Evolutionary conservation across 352 stramenopile genomes (phyloP).

Genomic region (Globisporangium carolinianum): DNA sequence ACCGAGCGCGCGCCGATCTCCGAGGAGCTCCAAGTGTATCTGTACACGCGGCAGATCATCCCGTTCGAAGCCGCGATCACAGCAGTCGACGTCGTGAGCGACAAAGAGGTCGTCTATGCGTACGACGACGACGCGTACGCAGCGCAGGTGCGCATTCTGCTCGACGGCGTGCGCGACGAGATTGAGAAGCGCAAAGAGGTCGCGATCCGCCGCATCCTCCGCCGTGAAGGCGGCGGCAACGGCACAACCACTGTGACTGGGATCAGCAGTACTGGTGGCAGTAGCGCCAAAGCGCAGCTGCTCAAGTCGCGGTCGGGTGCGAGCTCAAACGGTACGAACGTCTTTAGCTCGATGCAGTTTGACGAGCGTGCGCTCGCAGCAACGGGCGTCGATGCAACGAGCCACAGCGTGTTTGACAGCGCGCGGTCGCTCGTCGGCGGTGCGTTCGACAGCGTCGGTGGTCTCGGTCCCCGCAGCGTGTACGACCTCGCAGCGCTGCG

Average conservation of each 20-base stretch:
- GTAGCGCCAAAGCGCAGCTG: slow-evolving; percentile 23
- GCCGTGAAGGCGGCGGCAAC: slow-evolving; percentile 6
- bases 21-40: slow-evolving; percentile 75
- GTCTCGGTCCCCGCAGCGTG: slow-evolving; percentile 1
- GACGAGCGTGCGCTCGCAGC: slow-evolving; percentile 31
- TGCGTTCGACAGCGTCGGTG: neutral
- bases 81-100: slow-evolving; percentile 41
- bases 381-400: slow-evolving; percentile 16
- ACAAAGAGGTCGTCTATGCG: slow-evolving; percentile 68
- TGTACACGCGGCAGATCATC: slow-evolving; percentile 79
- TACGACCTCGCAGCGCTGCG: slow-evolving; percentile 20
- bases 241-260: slow-evolving; percentile 2
- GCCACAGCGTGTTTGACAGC: slow-evolving; percentile 22
- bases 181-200: slow-evolving; percentile 68
- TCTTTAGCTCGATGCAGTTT: slow-evolving; percentile 38
- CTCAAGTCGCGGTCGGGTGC: slow-evolving; percentile 55
- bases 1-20: slow-evolving; percentile 55
- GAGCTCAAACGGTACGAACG: slow-evolving; percentile 19
- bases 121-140: slow-evolving; percentile 73
- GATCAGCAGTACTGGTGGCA: slow-evolving; percentile 32
- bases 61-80: slow-evolving; percentile 71
- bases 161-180: slow-evolving; percentile 79
- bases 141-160: slow-evolving; percentile 62
- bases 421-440: slow-evolving; percentile 12
- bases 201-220: slow-evolving; percentile 43